Percentiles rank a stretch among this genome's conserved stretches.
Evolutionary conservation across 768 basidiomycete genomes (phyloP).

Genomic region (Collybiopsis luxurians): DNA sequence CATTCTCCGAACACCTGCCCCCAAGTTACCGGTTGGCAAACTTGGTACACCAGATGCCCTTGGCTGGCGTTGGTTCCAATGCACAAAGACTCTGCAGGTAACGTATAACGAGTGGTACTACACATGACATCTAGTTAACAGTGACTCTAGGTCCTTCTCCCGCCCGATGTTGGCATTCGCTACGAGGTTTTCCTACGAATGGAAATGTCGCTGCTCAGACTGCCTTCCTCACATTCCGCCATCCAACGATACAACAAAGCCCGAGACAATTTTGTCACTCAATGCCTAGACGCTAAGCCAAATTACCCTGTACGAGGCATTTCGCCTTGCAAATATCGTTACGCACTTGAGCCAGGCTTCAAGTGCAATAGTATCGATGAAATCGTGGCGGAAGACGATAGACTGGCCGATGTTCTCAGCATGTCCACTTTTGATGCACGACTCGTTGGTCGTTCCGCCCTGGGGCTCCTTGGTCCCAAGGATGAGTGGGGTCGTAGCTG

Average conservation of each 20-base stretch:
- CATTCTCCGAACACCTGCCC: neutral
- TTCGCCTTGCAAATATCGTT: neutral
- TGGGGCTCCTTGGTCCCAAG: neutral
- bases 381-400: neutral
- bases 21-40: neutral
- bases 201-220: neutral
- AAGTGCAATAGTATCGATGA: neutral
- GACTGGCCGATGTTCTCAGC: neutral
- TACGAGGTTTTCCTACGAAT: constrained; percentile 1
- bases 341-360: constrained; percentile 8
- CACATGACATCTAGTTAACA: neutral
- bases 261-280: neutral
- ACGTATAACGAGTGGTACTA: neutral
- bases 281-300: neutral
- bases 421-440: neutral
- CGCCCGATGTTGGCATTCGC: neutral
- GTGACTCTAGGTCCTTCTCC: neutral
- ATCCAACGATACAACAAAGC: neutral
- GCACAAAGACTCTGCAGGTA: constrained; percentile 1
- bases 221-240: neutral
- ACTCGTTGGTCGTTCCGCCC: constrained; percentile 3
- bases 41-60: neutral
- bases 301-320: constrained; percentile 4
- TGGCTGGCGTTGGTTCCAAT: constrained; percentile 7
- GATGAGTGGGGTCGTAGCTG: constrained; percentile 3